Evolutionary conservation across 352 stramenopile species (phyloP).

Genomic region (Halophytophthora batemanensis): DNA sequence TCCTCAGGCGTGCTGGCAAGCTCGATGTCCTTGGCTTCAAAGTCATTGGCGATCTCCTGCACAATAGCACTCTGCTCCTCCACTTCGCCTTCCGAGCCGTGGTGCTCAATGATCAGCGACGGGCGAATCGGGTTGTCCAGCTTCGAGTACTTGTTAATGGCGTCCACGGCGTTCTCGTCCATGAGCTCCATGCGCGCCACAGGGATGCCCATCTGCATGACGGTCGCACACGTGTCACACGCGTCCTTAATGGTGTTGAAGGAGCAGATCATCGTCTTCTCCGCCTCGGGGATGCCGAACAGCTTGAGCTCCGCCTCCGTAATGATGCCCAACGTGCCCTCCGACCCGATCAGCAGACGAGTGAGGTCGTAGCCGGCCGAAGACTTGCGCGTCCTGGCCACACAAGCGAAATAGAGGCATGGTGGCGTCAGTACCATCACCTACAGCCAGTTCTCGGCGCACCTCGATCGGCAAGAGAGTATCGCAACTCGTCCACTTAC

Average conservation of each 20-base stretch:
- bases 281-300: constrained; percentile 88
- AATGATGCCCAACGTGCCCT: constrained; percentile 95
- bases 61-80: constrained; percentile 87
- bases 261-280: constrained; percentile 91
- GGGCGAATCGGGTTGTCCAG: constrained; percentile 74
- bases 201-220: constrained; percentile 88
- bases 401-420: not conserved
- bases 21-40: constrained; percentile 77
- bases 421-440: not conserved
- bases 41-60: constrained; percentile 85
- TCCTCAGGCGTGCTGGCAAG: constrained; percentile 68
- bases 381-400: constrained; percentile 89
- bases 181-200: constrained; percentile 88
- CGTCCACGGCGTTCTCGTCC: constrained; percentile 74
- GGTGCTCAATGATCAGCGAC: constrained; percentile 95
- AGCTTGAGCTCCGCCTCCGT: constrained; percentile 94
- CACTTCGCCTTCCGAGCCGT: constrained; percentile 76
- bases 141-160: constrained; percentile 88
- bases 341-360: constrained; percentile 92
- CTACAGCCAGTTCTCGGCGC: too few species aligned
- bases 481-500: constrained; percentile 15
- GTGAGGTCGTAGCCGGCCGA: constrained; percentile 97
- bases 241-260: constrained; percentile 90
- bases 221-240: constrained; percentile 75
- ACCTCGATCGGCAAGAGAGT: not conserved